A percentile compares a stretch with the other conserved stretches of the same genome.
Evolutionary conservation across 2,329 filamentous ascomycete genomes (phyloP).

Genomic region (Samsoniella hepiali): DNA sequence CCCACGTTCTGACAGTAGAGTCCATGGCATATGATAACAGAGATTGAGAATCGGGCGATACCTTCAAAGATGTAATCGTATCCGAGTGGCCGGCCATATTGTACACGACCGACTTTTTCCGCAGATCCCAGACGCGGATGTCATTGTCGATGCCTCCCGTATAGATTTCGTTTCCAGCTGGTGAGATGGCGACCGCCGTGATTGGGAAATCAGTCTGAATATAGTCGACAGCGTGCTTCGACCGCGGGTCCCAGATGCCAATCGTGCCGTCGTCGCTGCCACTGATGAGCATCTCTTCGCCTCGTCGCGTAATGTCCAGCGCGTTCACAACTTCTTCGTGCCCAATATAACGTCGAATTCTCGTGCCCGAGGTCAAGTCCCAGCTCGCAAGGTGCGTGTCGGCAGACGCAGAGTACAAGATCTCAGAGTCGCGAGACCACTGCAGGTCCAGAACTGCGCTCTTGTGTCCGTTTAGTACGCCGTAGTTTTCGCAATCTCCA

Average conservation of each 20-base stretch:
- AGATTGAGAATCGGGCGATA: conserved; percentile 91
- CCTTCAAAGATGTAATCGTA: conserved; percentile 81
- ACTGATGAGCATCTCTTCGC: conserved; percentile 85
- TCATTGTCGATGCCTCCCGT: conserved; percentile 95
- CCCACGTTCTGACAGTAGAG: conserved; percentile 91
- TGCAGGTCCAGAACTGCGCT: conserved; percentile 88
- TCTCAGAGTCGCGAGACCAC: conserved; percentile 92
- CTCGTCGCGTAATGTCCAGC: conserved; percentile 82
- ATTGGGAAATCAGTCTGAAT: conserved; percentile 90
- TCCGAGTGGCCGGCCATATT: conserved; percentile 86
- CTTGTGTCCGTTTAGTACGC: conserved; percentile 81
- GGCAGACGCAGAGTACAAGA: conserved; percentile 87
- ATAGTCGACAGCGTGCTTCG: conserved; percentile 83
- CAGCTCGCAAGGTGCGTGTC: conserved; percentile 92
- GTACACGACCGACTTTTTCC: conserved; percentile 86
- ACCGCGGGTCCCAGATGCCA: conserved; percentile 91
- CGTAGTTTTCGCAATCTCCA: conserved; percentile 92
- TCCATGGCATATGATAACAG: conserved; percentile 92
- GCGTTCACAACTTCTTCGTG: conserved; percentile 96
- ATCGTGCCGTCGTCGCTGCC: conserved; percentile 92
- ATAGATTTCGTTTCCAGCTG: conserved; percentile 94
- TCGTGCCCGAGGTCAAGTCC: conserved; percentile 87
- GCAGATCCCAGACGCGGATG: conserved; percentile 94
- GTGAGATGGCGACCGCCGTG: conserved; percentile 85
- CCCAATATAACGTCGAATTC: conserved; percentile 87